A percentile compares a stretch with the other conserved stretches of the same genome.
These are phyloP conservation scores for Zostera marina DNA, from an alignment of 116 monocot genomes.

Conservation along the genomic window DNA sequence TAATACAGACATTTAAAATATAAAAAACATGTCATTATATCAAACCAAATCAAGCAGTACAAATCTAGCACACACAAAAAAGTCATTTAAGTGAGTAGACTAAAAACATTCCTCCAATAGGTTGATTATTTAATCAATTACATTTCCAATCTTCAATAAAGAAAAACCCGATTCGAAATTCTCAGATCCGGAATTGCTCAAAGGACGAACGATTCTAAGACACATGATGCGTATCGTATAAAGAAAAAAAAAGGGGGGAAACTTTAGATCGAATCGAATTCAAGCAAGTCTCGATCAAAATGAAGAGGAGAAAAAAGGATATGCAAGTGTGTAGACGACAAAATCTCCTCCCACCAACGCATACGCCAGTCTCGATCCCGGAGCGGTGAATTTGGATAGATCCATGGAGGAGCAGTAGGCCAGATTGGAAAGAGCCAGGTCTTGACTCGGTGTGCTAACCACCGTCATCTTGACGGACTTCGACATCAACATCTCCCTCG, in stretches of 20 bases:
- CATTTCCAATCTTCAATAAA: background rate
- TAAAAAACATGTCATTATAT: background rate
- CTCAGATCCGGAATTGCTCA: background rate
- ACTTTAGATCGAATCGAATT: too few species aligned
- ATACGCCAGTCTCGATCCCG: slow-evolving; percentile 30
- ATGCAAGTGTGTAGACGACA: slow-evolving; percentile 40
- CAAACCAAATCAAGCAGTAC: background rate
- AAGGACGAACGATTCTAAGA: background rate
- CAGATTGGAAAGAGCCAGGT: slow-evolving; percentile 70
- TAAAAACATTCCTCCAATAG: background rate
- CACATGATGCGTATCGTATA: too few species aligned
- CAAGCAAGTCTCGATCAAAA: too few species aligned
- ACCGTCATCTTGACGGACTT: slow-evolving; percentile 29
- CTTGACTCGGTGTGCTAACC: slow-evolving; percentile 59
- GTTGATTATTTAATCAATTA: background rate
- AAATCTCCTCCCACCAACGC: slow-evolving; percentile 53
- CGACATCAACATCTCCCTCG: background rate
- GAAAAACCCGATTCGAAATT: background rate
- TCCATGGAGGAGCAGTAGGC: slow-evolving; percentile 64
- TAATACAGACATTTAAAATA: background rate
- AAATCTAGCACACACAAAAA: background rate
- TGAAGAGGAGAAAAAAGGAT: slow-evolving; percentile 36
- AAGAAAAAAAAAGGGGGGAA: background rate
- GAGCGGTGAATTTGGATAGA: slow-evolving; percentile 21
- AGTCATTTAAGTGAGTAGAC: too few species aligned